Percentiles rank a stretch among this genome's conserved stretches.
Evolutionary conservation across 768 basidiomycete genomes (phyloP).

Genomic region (Imleria badia): DNA sequence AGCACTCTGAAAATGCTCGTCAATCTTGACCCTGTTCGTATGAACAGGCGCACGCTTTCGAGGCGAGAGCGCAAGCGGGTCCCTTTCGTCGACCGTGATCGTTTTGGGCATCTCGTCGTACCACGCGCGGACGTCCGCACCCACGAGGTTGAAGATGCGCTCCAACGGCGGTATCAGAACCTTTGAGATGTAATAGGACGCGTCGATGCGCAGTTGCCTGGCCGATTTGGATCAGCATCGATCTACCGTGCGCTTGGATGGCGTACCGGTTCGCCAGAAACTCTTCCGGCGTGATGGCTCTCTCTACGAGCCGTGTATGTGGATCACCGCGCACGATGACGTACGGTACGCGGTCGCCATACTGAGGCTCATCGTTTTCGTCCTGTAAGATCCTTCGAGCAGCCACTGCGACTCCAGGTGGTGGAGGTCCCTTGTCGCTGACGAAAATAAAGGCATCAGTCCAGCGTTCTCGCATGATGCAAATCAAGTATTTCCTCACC

Average conservation of each 20-base stretch:
- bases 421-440: constrained; percentile 83
- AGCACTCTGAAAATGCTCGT: constrained; percentile 70
- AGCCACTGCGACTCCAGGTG: constrained; percentile 90
- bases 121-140: constrained; percentile 2
- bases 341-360: constrained; percentile 92
- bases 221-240: background rate
- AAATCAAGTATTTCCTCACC: constrained; percentile 40
- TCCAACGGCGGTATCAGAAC: constrained; percentile 89
- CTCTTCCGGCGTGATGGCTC: constrained; percentile 73
- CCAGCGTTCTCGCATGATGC: background rate
- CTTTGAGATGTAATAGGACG: constrained; percentile 81
- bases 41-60: constrained; percentile 29
- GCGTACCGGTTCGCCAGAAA: constrained; percentile 60
- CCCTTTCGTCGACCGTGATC: constrained; percentile 36
- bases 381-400: constrained; percentile 72
- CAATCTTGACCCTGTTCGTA: constrained; percentile 53
- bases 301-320: constrained; percentile 65
- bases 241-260: background rate
- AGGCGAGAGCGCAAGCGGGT: constrained; percentile 37
- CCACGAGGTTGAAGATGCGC: constrained; percentile 76
- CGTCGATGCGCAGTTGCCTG: constrained; percentile 78
- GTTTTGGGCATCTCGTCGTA: constrained; percentile 8
- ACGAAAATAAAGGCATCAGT: background rate
- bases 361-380: constrained; percentile 81
- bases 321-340: constrained; percentile 72